phyloP scores from a whole-genome alignment of 2,329 filamentous ascomycete genomes.

The Aquanectria penicillioides region DNA sequence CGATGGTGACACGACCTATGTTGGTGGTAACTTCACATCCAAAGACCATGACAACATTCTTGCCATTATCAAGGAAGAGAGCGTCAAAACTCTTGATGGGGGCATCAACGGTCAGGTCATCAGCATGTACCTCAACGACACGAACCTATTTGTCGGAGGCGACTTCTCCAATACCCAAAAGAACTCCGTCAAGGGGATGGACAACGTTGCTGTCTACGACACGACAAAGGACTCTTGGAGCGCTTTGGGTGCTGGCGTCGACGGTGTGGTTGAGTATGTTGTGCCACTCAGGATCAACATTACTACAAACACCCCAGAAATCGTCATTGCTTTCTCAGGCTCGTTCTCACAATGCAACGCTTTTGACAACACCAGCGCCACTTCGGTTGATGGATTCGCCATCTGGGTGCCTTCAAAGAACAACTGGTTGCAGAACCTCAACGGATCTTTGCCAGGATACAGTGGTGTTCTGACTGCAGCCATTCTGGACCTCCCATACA shows the following conservation, averaged over 20 bases:
- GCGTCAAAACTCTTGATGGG: constrained; percentile 70
- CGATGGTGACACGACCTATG: constrained; percentile 72
- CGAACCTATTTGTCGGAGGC: constrained; percentile 82
- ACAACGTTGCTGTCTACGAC: constrained; percentile 81
- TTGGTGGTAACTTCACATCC: constrained; percentile 86
- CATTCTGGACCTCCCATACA: constrained; percentile 71
- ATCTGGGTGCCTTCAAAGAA: constrained; percentile 88
- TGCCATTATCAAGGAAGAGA: constrained; percentile 71
- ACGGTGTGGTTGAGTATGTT: constrained; percentile 79
- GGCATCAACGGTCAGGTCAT: constrained; percentile 85
- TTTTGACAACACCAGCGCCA: constrained; percentile 70
- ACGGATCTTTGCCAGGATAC: constrained; percentile 71
- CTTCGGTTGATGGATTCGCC: constrained; percentile 79
- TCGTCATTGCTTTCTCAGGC: constrained; percentile 82
- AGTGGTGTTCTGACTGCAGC: constrained; percentile 77
- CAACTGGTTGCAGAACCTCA: constrained; percentile 89
- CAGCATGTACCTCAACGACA: constrained; percentile 73
- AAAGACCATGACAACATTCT: constrained; percentile 78
- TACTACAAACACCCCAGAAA: constrained; percentile 73
- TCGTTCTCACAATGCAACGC: constrained; percentile 78
- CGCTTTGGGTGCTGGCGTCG: constrained; percentile 84
- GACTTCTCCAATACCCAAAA: constrained; percentile 80
- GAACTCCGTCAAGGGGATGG: constrained; percentile 70
- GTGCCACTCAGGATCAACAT: constrained; percentile 84
- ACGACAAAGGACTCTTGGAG: constrained; percentile 75